phyloP scores from a whole-genome alignment of 1,284 basidiomycete species.

The Phylloporus sp. region DNA sequence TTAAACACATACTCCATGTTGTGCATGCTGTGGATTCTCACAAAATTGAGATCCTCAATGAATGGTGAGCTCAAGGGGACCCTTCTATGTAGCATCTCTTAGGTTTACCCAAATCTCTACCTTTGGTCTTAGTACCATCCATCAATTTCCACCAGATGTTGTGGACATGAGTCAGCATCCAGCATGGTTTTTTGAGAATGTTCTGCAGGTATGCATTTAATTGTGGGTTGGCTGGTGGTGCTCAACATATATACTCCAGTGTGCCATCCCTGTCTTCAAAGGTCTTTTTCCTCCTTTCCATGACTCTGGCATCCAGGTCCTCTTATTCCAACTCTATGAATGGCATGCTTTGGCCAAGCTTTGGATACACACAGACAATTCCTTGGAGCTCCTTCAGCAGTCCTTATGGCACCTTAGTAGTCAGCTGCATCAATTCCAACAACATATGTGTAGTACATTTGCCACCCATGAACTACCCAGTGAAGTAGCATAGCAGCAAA shows the following conservation, averaged over 20 bases:
- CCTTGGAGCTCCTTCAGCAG: constrained; percentile 1
- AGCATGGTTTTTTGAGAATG: background rate
- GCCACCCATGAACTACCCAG: background rate
- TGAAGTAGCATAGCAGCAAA: background rate
- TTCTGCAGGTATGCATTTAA: background rate
- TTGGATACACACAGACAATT: background rate
- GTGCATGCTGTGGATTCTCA: background rate
- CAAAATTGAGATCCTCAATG: constrained; percentile 2
- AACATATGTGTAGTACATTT: background rate
- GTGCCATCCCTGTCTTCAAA: constrained; percentile 4
- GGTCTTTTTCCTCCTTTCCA: constrained; percentile 2
- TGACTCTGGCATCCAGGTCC: background rate
- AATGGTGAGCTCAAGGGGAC: background rate
- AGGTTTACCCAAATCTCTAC: constrained; percentile 4
- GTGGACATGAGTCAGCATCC: background rate
- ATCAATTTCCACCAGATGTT: constrained; percentile 3
- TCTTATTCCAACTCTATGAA: background rate
- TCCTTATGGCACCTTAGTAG: background rate
- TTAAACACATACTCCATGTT: constrained; percentile 2
- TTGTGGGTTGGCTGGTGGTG: background rate
- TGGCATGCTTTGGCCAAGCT: constrained; percentile 13
- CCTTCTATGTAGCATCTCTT: background rate
- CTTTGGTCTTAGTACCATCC: background rate
- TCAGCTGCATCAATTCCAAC: background rate
- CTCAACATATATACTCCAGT: background rate